phyloP scores from a whole-genome alignment of 441 rosid genomes.

The Gossypium davidsonii region DNA sequence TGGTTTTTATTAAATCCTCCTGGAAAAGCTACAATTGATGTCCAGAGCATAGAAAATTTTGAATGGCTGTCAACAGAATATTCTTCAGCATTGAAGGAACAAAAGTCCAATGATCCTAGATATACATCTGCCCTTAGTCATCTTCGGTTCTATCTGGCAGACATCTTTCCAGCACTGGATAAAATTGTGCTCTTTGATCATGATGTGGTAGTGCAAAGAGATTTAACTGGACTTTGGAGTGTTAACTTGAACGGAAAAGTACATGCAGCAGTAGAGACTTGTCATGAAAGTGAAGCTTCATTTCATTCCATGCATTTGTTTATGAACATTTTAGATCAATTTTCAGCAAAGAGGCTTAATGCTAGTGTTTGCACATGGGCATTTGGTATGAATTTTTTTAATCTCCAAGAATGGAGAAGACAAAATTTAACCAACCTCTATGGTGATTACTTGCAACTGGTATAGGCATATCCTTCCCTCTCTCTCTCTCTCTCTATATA shows the following conservation, averaged over 20 bases:
- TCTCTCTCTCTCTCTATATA: background rate
- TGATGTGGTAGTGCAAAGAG: slow-evolving; percentile 83
- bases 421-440: slow-evolving; percentile 57
- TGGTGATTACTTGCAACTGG: slow-evolving; percentile 58
- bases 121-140: slow-evolving; percentile 65
- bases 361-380: slow-evolving; percentile 81
- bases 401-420: slow-evolving; percentile 72
- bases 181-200: slow-evolving; percentile 81
- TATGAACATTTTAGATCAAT: slow-evolving; percentile 66
- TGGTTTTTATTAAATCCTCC: slow-evolving; percentile 80
- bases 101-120: slow-evolving; percentile 57
- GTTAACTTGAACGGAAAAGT: slow-evolving; percentile 73
- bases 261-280: slow-evolving; percentile 82
- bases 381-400: slow-evolving; percentile 85
- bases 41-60: slow-evolving; percentile 61
- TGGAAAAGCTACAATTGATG: slow-evolving; percentile 53
- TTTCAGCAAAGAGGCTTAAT: slow-evolving; percentile 50
- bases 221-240: slow-evolving; percentile 63
- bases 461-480: slow-evolving; percentile 25
- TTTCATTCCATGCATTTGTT: slow-evolving; percentile 54
- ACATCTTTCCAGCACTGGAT: slow-evolving; percentile 59
- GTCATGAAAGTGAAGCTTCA: slow-evolving; percentile 52
- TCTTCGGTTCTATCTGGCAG: slow-evolving; percentile 82
- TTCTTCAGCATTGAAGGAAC: slow-evolving; percentile 44
- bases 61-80: slow-evolving; percentile 46